Percentiles rank a stretch among this genome's conserved stretches.
These are phyloP conservation scores for Ceratocystis papillata DNA, from an alignment of 2,329 filamentous ascomycete species.

Conservation along the genomic window DNA sequence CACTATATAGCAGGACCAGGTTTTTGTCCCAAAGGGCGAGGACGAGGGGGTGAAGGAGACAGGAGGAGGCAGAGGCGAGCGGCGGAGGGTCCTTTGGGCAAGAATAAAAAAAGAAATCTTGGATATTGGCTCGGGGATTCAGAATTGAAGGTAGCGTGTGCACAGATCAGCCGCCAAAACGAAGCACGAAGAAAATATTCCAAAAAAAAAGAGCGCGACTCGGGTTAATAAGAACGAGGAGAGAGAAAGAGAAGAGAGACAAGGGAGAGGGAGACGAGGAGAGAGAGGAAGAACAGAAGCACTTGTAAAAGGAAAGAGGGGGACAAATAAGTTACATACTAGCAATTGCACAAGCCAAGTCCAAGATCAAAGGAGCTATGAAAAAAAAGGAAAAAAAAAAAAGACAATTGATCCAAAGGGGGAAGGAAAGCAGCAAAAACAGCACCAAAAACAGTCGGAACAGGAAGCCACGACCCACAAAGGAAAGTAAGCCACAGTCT, in stretches of 20 bases:
- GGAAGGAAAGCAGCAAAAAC: background rate
- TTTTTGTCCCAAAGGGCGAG: background rate
- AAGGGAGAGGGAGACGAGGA: background rate
- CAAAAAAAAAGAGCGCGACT: background rate
- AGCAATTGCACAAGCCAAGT: no score
- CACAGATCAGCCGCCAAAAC: constrained; percentile 1
- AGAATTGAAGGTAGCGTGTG: background rate
- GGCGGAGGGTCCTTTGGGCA: background rate
- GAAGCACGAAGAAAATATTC: background rate
- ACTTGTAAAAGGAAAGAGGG: background rate
- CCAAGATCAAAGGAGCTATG: background rate
- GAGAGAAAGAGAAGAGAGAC: background rate
- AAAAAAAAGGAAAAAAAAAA: background rate
- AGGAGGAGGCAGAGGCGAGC: background rate
- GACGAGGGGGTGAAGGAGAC: background rate
- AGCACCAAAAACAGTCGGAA: background rate
- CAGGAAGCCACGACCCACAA: background rate
- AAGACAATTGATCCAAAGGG: background rate
- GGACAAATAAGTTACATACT: background rate
- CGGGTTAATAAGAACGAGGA: no score
- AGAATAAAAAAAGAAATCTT: no score
- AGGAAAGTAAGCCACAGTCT: background rate
- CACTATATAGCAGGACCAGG: background rate
- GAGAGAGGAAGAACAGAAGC: background rate
- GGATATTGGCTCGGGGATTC: background rate